Conservation (phyloP, 1,284 basidiomycete species). For the Rhodotorula sp. region DNA sequence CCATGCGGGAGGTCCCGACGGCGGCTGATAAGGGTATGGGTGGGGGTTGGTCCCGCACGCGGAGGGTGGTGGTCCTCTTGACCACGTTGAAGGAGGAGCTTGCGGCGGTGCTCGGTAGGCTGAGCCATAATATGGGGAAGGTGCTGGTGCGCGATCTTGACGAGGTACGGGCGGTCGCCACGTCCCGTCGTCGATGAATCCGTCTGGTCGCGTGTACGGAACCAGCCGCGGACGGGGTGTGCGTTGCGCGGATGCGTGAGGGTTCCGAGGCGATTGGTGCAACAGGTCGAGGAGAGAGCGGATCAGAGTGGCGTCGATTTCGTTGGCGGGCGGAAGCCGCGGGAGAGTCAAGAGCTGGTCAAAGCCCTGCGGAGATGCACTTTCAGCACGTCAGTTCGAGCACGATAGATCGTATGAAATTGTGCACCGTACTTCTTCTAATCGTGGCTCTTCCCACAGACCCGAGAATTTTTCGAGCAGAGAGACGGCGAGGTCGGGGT, state of each 20-base stretch:
- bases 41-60: too few species aligned
- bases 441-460: conserved; percentile 30
- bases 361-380: conserved; percentile 34
- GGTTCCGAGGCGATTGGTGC: conserved; percentile 10
- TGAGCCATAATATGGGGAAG: too few species aligned
- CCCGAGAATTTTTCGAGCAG: conserved; percentile 39
- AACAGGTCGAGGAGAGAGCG: conserved; percentile 20
- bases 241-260: conserved; percentile 9
- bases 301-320: conserved; percentile 27
- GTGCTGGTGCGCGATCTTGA: background rate
- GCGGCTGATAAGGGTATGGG: too few species aligned
- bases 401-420: background rate
- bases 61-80: too few species aligned
- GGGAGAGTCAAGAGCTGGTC: conserved; percentile 41
- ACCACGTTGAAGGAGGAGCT: too few species aligned
- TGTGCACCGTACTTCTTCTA: conserved; percentile 35
- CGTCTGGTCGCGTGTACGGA: conserved; percentile 8
- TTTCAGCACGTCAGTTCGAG: background rate
- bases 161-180: conserved; percentile 16
- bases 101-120: too few species aligned
- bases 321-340: conserved; percentile 22
- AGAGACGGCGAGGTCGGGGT: conserved; percentile 37
- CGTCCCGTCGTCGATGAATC: conserved; percentile 28
- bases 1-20: too few species aligned
- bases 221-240: conserved; percentile 2